A percentile compares a stretch with the other conserved stretches of the same genome.
Conservation (phyloP, 1,139 yeast genomes). For the Taphrina populina region DNA sequence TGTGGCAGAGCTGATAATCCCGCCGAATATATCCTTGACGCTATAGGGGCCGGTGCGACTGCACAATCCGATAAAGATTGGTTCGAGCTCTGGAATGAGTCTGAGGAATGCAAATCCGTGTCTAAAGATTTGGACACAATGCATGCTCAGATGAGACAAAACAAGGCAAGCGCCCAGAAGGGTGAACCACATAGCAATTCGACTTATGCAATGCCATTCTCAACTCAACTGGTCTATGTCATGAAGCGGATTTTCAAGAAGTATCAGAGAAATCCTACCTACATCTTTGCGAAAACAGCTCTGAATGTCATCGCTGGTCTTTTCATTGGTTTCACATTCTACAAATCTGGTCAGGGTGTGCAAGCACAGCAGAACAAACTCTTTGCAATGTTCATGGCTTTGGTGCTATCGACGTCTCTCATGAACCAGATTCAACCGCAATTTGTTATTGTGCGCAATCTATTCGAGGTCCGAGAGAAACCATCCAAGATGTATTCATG, state of each 20-base stretch:
- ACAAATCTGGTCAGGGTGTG: slow-evolving; percentile 43
- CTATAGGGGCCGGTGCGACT: slow-evolving; percentile 79
- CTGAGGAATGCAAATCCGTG: slow-evolving; percentile 53
- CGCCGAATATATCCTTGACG: slow-evolving; percentile 79
- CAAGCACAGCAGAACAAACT: slow-evolving; percentile 46
- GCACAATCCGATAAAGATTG: slow-evolving; percentile 64
- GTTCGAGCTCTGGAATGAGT: slow-evolving; percentile 62
- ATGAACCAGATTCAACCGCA: slow-evolving; percentile 58
- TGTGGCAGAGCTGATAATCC: slow-evolving; percentile 71
- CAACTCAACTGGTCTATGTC: slow-evolving; percentile 37
- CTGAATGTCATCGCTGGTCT: slow-evolving; percentile 54
- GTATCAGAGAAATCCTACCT: slow-evolving; percentile 52
- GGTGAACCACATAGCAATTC: slow-evolving; percentile 6
- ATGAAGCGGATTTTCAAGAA: slow-evolving; percentile 43
- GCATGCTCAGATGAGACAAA: slow-evolving; percentile 18
- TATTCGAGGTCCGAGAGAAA: slow-evolving; percentile 64
- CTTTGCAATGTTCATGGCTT: slow-evolving; percentile 56
- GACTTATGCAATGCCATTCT: slow-evolving; percentile 40
- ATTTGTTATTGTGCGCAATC: slow-evolving; percentile 51
- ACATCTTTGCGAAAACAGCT: slow-evolving; percentile 50
- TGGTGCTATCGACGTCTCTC: slow-evolving; percentile 55
- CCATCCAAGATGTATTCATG: slow-evolving; percentile 67
- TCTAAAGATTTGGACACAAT: slow-evolving; percentile 41
- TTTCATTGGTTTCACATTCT: slow-evolving; percentile 57
- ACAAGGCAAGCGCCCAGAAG: background rate